These are phyloP conservation scores for Alternaria sp. DNA, from an alignment of 2,329 filamentous ascomycete species.

Conservation along the genomic window DNA sequence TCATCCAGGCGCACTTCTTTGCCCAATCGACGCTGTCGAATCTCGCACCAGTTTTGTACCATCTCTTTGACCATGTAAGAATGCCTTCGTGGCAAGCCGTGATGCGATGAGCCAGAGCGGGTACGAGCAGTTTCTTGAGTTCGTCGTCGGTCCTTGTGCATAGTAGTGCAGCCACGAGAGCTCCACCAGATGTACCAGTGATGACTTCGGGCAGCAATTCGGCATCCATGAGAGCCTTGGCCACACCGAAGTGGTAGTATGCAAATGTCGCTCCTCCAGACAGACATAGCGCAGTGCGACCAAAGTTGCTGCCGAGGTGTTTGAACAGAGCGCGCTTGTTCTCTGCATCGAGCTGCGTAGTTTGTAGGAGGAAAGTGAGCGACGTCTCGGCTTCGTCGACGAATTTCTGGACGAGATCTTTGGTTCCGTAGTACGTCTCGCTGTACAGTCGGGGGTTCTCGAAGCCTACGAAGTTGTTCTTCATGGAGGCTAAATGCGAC, in stretches of 20 bases:
- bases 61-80: slow-evolving; percentile 77
- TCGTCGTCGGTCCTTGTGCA: slow-evolving; percentile 92
- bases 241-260: slow-evolving; percentile 94
- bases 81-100: slow-evolving; percentile 83
- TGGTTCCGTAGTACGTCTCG: slow-evolving; percentile 98
- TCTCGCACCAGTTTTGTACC: slow-evolving; percentile 90
- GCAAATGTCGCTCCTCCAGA: slow-evolving; percentile 94
- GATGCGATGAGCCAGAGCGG: slow-evolving; percentile 83
- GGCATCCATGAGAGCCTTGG: slow-evolving; percentile 86
- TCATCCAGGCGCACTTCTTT: slow-evolving; percentile 84
- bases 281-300: slow-evolving; percentile 88
- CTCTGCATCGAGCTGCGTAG: slow-evolving; percentile 69
- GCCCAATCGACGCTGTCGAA: slow-evolving; percentile 97
- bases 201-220: slow-evolving; percentile 89
- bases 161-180: slow-evolving; percentile 83
- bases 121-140: slow-evolving; percentile 81
- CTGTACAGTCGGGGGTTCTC: slow-evolving; percentile 96
- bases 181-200: slow-evolving; percentile 93
- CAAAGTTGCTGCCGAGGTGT: slow-evolving; percentile 87
- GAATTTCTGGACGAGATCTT: slow-evolving; percentile 88
- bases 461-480: slow-evolving; percentile 95
- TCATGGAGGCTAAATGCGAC: slow-evolving; percentile 71
- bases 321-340: slow-evolving; percentile 85
- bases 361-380: slow-evolving; percentile 72
- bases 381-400: slow-evolving; percentile 79